Conservation (phyloP, 164 flowering plant species). For the Nymphaea colorata region DNA sequence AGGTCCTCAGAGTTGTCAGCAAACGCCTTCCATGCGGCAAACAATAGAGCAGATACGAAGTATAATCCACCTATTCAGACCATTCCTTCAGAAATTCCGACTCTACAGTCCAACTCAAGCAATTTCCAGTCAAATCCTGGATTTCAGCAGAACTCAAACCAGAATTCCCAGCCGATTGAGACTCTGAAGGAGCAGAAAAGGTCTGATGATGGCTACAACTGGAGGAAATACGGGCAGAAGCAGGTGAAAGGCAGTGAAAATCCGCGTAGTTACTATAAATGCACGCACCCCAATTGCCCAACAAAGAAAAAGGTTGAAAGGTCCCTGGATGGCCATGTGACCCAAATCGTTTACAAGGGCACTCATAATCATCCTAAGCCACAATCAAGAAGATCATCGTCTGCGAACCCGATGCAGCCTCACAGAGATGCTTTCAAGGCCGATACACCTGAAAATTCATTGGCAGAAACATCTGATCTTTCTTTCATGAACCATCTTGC, state of each 20-base stretch:
- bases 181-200: conserved; percentile 19
- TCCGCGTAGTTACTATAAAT: conserved; percentile 72
- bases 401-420: not conserved
- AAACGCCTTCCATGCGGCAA: not conserved
- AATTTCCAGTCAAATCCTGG: not conserved
- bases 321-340: conserved; percentile 60
- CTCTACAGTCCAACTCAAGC: conserved; percentile 12
- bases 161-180: conserved; percentile 18
- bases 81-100: conserved; percentile 27
- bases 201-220: conserved; percentile 69
- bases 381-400: conserved; percentile 40
- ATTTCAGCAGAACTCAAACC: not conserved
- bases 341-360: conserved; percentile 72
- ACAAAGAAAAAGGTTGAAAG: conserved; percentile 77
- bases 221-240: conserved; percentile 84
- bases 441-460: not conserved
- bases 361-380: conserved; percentile 74
- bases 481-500: conserved; percentile 3
- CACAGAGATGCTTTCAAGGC: not conserved
- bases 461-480: not conserved
- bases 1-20: conserved; percentile 17
- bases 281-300: conserved; percentile 56
- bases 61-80: conserved; percentile 11
- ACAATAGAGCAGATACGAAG: conserved; percentile 10
- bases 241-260: conserved; percentile 84